Percentiles rank a stretch among this genome's conserved stretches.
phyloP scores from a whole-genome alignment of 2,329 filamentous ascomycete genomes.

The Pseudogymnoascus pannorum region DNA sequence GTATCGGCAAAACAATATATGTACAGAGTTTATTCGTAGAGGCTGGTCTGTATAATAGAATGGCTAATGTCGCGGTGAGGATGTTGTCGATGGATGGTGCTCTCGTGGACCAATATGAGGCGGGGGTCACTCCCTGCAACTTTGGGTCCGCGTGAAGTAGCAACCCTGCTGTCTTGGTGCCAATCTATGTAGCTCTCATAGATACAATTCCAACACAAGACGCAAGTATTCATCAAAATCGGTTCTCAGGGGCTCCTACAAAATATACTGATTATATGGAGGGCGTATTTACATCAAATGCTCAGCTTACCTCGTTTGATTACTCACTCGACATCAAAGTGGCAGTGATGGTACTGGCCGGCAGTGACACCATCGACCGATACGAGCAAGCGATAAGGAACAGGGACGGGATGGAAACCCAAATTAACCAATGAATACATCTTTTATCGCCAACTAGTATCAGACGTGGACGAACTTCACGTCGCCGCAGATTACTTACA shows the following conservation, averaged over 20 bases:
- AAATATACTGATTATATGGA: not conserved
- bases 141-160: constrained; percentile 1
- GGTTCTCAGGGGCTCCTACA: not conserved
- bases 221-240: not conserved
- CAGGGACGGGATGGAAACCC: not conserved
- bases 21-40: not conserved
- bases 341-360: not conserved
- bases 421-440: not conserved
- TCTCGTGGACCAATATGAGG: constrained; percentile 7
- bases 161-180: constrained; percentile 5
- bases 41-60: constrained; percentile 5
- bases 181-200: not conserved
- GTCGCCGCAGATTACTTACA: not conserved
- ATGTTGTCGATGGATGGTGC: not conserved
- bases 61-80: constrained; percentile 1
- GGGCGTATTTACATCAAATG: not conserved
- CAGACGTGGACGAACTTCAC: not conserved
- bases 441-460: not conserved
- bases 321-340: not conserved
- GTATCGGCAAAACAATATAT: constrained; percentile 2
- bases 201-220: not conserved
- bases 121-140: constrained; percentile 1
- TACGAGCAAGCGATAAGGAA: constrained; percentile 3
- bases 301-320: not conserved
- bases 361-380: constrained; percentile 1